These are phyloP conservation scores for Phytophthora pini DNA, from an alignment of 352 stramenopile species.

Conservation along the genomic window DNA sequence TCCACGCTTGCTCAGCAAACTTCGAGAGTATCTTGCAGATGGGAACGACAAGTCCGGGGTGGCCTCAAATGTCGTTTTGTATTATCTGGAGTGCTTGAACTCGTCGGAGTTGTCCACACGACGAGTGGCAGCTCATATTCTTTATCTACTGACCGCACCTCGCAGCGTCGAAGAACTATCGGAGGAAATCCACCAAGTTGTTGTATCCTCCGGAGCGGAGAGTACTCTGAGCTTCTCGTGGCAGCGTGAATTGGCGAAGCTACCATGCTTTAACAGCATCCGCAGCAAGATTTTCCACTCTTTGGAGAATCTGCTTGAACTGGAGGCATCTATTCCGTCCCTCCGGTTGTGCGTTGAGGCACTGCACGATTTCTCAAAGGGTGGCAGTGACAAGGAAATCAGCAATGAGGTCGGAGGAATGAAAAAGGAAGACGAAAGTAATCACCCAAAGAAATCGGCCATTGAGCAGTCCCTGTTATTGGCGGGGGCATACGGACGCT, in stretches of 20 bases:
- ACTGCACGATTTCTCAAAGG: slow-evolving; percentile 70
- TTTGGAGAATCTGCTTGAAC: slow-evolving; percentile 74
- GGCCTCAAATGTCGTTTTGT: slow-evolving; percentile 64
- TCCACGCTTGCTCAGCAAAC: slow-evolving; percentile 57
- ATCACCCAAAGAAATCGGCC: slow-evolving; percentile 36
- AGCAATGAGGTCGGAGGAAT: slow-evolving; percentile 12
- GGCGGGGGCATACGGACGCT: slow-evolving; percentile 66
- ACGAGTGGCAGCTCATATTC: slow-evolving; percentile 67
- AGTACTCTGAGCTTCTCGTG: slow-evolving; percentile 70
- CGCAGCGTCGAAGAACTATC: slow-evolving; percentile 39
- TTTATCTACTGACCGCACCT: slow-evolving; percentile 59
- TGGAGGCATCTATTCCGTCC: slow-evolving; percentile 74
- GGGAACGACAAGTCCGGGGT: slow-evolving; percentile 38
- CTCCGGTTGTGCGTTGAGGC: slow-evolving; percentile 73
- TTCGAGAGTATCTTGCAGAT: slow-evolving; percentile 61
- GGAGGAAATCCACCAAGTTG: slow-evolving; percentile 27
- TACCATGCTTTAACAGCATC: slow-evolving; percentile 70
- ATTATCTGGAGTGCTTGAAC: slow-evolving; percentile 76
- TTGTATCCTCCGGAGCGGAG: slow-evolving; percentile 23
- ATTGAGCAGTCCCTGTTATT: slow-evolving; percentile 70
- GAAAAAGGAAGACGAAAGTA: slow-evolving; percentile 27
- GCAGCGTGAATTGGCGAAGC: slow-evolving; percentile 63
- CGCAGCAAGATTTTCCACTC: slow-evolving; percentile 66
- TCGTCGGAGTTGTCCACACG: slow-evolving; percentile 56
- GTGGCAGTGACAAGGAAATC: slow-evolving; percentile 15